phyloP scores from a whole-genome alignment of 805 yeast genomes.

The Zygoascus biomembranicola region DNA sequence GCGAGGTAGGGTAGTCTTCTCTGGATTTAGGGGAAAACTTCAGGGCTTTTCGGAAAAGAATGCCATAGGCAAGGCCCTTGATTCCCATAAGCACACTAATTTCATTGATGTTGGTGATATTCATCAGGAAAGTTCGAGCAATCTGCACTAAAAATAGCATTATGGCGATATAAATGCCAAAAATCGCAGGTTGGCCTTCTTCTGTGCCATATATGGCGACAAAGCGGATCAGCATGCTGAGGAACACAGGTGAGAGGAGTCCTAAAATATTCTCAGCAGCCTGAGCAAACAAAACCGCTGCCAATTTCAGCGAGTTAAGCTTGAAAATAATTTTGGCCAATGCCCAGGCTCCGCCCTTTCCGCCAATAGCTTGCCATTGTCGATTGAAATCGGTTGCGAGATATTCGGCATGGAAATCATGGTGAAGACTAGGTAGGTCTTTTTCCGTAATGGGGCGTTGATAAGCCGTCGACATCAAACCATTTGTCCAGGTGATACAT shows the following conservation, averaged over 20 bases:
- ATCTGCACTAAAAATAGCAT: slow-evolving; percentile 50
- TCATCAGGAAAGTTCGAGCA: slow-evolving; percentile 43
- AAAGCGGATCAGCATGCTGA: slow-evolving; percentile 50
- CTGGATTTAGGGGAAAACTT: slow-evolving; percentile 53
- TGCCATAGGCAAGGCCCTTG: slow-evolving; percentile 8
- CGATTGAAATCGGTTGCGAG: slow-evolving; percentile 40
- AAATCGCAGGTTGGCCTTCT: slow-evolving; percentile 31
- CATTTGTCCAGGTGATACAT: slow-evolving; percentile 9
- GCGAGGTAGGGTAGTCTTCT: slow-evolving; percentile 55
- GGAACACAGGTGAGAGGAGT: slow-evolving; percentile 69
- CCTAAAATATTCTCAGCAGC: slow-evolving; percentile 59
- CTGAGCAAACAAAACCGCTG: slow-evolving; percentile 57
- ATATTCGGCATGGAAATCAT: slow-evolving; percentile 40
- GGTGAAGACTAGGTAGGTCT: slow-evolving; percentile 71
- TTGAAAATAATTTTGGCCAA: slow-evolving; percentile 45
- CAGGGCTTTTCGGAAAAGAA: slow-evolving; percentile 53
- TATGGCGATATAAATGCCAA: slow-evolving; percentile 52
- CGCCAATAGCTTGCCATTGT: slow-evolving; percentile 49
- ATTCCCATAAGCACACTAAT: slow-evolving; percentile 32
- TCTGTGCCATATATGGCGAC: slow-evolving; percentile 34
- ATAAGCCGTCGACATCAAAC: slow-evolving; percentile 3
- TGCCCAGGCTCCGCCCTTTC: slow-evolving; percentile 32
- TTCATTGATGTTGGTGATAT: slow-evolving; percentile 50
- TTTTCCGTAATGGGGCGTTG: slow-evolving; percentile 18
- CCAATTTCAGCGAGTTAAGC: slow-evolving; percentile 58